Percentiles rank a stretch among this genome's conserved stretches.
Conservation (phyloP, 768 basidiomycete species). For the Tephrocybe sp. region DNA sequence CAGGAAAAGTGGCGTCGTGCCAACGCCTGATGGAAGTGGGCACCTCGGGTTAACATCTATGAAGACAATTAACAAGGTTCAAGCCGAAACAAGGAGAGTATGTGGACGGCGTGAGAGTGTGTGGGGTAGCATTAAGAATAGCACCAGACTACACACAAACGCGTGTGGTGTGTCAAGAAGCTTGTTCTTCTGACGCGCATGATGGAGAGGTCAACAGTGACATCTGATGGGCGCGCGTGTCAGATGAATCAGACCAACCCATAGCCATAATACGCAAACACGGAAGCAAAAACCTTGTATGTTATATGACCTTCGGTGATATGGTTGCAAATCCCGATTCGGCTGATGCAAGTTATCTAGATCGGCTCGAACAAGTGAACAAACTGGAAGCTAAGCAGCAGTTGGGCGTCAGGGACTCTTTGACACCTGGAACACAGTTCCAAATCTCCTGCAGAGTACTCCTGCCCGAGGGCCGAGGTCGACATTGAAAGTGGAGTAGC, state of each 20-base stretch:
- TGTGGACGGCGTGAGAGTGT: too few species aligned
- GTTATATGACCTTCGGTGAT: slow-evolving; percentile 10
- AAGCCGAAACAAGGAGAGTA: too few species aligned
- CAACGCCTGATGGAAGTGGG: too few species aligned
- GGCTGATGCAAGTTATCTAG: slow-evolving; percentile 2
- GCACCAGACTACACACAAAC: too few species aligned
- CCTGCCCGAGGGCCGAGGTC: slow-evolving; percentile 6
- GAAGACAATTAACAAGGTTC: too few species aligned
- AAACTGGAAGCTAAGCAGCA: neutral
- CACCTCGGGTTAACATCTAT: too few species aligned
- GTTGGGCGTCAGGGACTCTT: slow-evolving; percentile 1
- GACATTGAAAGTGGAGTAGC: neutral
- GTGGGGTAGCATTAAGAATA: too few species aligned
- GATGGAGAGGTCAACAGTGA: slow-evolving; percentile 8
- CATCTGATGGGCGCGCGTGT: slow-evolving; percentile 12
- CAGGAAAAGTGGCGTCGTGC: too few species aligned
- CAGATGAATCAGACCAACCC: neutral
- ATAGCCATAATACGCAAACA: neutral
- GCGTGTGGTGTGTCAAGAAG: too few species aligned
- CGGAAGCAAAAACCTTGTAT: slow-evolving; percentile 4
- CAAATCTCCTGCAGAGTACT: too few species aligned
- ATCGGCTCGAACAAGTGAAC: neutral
- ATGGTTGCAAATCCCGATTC: slow-evolving; percentile 7
- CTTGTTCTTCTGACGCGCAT: neutral
- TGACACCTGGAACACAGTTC: slow-evolving; percentile 13